These are phyloP conservation scores for Chlamydomonas sp. DNA, from an alignment of 139 green algal species.

Conservation along the genomic window DNA sequence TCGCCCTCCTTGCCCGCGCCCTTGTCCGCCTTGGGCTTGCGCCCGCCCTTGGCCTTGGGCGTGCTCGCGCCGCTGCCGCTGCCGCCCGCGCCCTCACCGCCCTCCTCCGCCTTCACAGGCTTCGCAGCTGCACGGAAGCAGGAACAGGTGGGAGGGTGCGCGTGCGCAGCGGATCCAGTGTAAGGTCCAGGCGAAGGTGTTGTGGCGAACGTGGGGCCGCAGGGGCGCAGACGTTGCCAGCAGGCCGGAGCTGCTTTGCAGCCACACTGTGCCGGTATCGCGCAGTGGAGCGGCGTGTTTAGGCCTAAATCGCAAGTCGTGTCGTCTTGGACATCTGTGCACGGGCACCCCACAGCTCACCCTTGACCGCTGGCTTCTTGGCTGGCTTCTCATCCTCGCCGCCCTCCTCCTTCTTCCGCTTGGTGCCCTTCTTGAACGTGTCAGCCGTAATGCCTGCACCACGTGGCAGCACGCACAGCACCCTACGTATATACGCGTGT, in stretches of 20 bases:
- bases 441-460: constrained; percentile 11
- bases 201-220: too few relatives aligned
- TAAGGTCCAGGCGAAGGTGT: too few relatives aligned
- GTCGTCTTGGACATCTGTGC: too few relatives aligned
- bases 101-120: neutral
- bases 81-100: constrained; percentile 25
- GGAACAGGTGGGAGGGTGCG: too few relatives aligned
- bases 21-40: constrained; percentile 42
- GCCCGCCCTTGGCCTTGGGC: constrained; percentile 44
- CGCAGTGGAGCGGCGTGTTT: too few relatives aligned
- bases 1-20: constrained; percentile 15
- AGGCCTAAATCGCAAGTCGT: too few relatives aligned
- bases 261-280: too few relatives aligned
- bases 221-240: neutral
- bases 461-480: too few relatives aligned
- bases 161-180: too few relatives aligned
- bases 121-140: neutral
- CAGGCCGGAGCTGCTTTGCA: constrained; percentile 3
- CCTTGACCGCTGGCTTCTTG: constrained; percentile 47
- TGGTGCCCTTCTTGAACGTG: constrained; percentile 35
- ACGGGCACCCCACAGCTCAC: neutral
- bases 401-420: constrained; percentile 38
- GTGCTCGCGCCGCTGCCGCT: constrained; percentile 31
- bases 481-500: too few relatives aligned
- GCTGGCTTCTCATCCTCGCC: constrained; percentile 50